phyloP scores from a whole-genome alignment of 306 rosid species.

The Ochetophila trinervis region DNA sequence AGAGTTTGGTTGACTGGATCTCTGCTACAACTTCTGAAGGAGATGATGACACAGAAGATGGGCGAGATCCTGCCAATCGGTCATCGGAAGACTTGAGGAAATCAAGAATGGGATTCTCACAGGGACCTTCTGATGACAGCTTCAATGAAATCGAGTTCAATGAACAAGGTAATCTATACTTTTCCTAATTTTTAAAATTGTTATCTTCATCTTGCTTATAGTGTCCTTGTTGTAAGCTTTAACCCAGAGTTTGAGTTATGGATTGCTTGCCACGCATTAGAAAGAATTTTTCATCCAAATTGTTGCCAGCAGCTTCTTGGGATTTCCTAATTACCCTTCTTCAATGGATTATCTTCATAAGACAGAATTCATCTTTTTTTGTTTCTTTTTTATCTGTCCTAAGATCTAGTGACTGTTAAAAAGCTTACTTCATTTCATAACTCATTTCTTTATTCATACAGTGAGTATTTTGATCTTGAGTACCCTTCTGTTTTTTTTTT shows the following conservation, averaged over 20 bases:
- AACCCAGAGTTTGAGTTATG: no score
- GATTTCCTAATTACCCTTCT: no score
- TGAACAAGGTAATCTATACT: conserved; percentile 67
- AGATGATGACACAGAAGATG: conserved; percentile 94
- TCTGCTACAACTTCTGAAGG: conserved; percentile 99
- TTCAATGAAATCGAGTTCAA: conserved; percentile 76
- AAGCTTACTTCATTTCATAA: not conserved
- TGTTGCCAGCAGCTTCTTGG: no score
- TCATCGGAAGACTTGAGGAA: conserved; percentile 92
- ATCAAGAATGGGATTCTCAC: conserved; percentile 94
- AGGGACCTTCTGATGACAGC: conserved; percentile 79
- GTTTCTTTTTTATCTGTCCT: no score
- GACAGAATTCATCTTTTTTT: no score
- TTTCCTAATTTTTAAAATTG: conserved; percentile 14
- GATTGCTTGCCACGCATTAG: no score
- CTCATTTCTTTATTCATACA: not conserved
- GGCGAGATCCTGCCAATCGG: conserved; percentile 79
- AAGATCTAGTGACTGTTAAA: not conserved
- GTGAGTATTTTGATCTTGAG: not conserved
- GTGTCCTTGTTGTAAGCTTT: not conserved
- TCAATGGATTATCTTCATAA: no score
- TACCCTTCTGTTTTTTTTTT: not conserved
- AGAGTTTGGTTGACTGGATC: conserved; percentile 80
- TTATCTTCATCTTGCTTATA: not conserved
- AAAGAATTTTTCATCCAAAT: no score